Evolutionary conservation across 2,329 filamentous ascomycete species (phyloP).

Genomic region (Hypoxylon sp.): DNA sequence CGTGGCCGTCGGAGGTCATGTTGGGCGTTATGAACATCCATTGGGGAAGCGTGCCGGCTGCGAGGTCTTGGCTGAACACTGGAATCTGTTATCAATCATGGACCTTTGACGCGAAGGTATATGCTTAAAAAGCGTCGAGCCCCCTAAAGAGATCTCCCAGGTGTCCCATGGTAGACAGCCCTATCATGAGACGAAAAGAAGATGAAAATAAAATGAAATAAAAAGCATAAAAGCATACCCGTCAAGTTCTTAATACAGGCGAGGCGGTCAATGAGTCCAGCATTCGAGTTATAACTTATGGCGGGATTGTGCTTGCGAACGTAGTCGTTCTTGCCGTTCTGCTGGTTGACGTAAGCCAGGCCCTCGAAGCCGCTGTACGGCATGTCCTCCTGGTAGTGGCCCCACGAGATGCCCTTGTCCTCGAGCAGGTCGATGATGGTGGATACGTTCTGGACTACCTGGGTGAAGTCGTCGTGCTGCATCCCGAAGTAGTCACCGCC

Average conservation of each 20-base stretch:
- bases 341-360: slow-evolving; percentile 69
- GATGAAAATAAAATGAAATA: background rate
- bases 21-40: slow-evolving; percentile 79
- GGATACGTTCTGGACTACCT: slow-evolving; percentile 69
- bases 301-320: slow-evolving; percentile 84
- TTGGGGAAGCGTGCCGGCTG: slow-evolving; percentile 73
- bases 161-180: background rate
- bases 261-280: slow-evolving; percentile 68
- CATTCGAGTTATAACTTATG: slow-evolving; percentile 74
- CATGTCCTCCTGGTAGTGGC: slow-evolving; percentile 80
- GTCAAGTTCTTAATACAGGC: slow-evolving; percentile 80
- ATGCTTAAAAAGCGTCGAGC: background rate
- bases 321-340: slow-evolving; percentile 77
- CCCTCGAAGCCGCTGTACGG: slow-evolving; percentile 81
- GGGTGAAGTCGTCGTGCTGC: slow-evolving; percentile 73
- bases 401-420: slow-evolving; percentile 73
- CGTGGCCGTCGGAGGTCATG: slow-evolving; percentile 82
- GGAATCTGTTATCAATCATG: slow-evolving; percentile 7
- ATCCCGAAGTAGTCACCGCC: slow-evolving; percentile 81
- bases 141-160: background rate
- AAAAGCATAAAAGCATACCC: slow-evolving; percentile 29
- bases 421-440: slow-evolving; percentile 77
- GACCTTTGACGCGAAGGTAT: background rate
- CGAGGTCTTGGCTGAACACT: slow-evolving; percentile 75
- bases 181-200: background rate